phyloP scores from a whole-genome alignment of 2,329 filamentous ascomycete species.

The Aspergillus felis region DNA sequence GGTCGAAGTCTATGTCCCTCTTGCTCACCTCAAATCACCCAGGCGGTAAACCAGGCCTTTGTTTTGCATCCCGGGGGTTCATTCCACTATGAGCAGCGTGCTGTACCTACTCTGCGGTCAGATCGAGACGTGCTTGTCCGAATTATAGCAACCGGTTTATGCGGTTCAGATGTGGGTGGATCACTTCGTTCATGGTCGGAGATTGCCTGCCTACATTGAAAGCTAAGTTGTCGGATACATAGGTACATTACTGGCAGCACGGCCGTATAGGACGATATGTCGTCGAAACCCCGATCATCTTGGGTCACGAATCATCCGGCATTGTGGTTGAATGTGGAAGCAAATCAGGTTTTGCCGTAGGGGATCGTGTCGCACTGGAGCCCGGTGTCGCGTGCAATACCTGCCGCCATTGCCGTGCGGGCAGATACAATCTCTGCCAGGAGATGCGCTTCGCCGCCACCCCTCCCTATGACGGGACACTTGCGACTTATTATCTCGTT shows the following conservation, averaged over 20 bases:
- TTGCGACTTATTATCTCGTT: slow-evolving; percentile 75
- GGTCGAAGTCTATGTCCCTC: too few relatives aligned
- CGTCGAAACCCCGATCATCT: slow-evolving; percentile 35
- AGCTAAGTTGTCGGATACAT: not conserved
- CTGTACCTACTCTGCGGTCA: slow-evolving; percentile 16
- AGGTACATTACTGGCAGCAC: slow-evolving; percentile 41
- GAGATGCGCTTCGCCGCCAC: slow-evolving; percentile 87
- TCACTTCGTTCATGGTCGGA: not conserved
- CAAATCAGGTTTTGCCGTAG: slow-evolving; percentile 53
- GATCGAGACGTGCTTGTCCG: slow-evolving; percentile 69
- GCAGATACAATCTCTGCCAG: slow-evolving; percentile 81
- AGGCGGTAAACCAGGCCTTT: slow-evolving; percentile 12
- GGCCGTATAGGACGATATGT: slow-evolving; percentile 36
- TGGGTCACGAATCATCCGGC: slow-evolving; percentile 66
- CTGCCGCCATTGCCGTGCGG: slow-evolving; percentile 69
- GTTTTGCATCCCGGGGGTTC: slow-evolving; percentile 18
- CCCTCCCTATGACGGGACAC: slow-evolving; percentile 78
- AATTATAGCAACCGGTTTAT: slow-evolving; percentile 78
- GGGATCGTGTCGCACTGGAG: slow-evolving; percentile 71
- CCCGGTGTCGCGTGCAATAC: slow-evolving; percentile 66
- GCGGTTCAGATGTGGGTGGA: slow-evolving; percentile 66
- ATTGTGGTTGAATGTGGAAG: slow-evolving; percentile 57
- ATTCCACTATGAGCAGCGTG: slow-evolving; percentile 20
- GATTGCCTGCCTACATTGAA: not conserved
- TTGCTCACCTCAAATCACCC: not conserved